Conservation (phyloP, 441 rosid genomes). For the Syzygium malaccense region DNA sequence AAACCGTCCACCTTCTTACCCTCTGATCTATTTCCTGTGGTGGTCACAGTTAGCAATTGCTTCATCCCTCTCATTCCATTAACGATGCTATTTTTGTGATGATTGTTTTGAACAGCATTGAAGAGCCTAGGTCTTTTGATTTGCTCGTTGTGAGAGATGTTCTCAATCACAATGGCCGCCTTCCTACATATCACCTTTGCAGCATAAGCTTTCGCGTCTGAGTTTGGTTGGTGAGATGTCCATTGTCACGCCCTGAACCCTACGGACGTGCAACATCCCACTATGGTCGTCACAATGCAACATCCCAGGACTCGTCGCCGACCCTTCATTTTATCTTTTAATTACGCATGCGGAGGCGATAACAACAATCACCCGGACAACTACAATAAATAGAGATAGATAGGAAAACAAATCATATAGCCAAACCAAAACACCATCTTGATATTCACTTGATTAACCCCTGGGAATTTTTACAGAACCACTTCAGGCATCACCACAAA, state of each 20-base stretch:
- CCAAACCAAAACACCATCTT: no score
- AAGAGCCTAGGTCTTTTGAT: background rate
- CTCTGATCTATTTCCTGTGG: slow-evolving; percentile 30
- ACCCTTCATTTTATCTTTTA: no score
- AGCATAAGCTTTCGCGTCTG: background rate
- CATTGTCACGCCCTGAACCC: background rate
- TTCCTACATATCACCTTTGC: background rate
- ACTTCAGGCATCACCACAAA: no score
- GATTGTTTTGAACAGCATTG: background rate
- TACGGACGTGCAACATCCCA: no score
- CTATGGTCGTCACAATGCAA: no score
- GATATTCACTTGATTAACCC: no score
- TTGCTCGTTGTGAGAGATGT: background rate
- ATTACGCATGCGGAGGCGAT: no score
- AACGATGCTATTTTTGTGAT: background rate
- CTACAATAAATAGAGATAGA: no score
- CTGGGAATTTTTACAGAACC: no score
- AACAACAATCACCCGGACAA: no score
- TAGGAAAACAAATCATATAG: no score
- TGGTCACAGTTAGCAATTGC: slow-evolving; percentile 35
- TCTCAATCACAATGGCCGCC: background rate
- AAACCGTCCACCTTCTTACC: slow-evolving; percentile 39
- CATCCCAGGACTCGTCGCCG: no score
- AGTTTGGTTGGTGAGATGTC: background rate
- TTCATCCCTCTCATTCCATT: slow-evolving; percentile 9